Percentiles rank a stretch among this genome's conserved stretches.
phyloP scores from a whole-genome alignment of 2,329 filamentous ascomycete species.

The Parastagonospora avenae region DNA sequence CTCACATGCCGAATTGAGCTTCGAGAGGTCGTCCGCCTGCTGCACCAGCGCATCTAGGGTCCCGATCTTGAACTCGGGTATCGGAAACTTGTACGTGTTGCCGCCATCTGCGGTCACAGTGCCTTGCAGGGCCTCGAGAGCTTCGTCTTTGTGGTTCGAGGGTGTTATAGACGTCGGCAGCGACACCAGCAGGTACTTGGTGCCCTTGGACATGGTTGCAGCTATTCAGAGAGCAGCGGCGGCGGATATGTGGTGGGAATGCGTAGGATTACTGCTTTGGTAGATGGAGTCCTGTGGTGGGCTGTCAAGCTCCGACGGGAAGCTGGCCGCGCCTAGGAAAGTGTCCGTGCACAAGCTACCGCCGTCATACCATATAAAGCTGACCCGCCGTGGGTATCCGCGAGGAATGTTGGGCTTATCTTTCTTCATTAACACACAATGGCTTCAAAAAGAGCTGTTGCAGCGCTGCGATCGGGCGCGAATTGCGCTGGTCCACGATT shows the following conservation, averaged over 20 bases:
- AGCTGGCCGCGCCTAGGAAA: slow-evolving; percentile 13
- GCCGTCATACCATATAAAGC: slow-evolving; percentile 25
- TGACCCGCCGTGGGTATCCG: slow-evolving; percentile 22
- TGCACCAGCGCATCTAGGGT: slow-evolving; percentile 93
- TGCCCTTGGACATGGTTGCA: slow-evolving; percentile 50
- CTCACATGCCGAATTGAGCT: slow-evolving; percentile 81
- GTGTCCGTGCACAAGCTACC: slow-evolving; percentile 15
- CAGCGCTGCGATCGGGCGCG: slow-evolving; percentile 29
- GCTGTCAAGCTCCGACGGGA: slow-evolving; percentile 17
- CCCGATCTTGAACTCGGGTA: slow-evolving; percentile 97
- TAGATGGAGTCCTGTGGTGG: slow-evolving; percentile 25
- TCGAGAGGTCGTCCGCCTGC: slow-evolving; percentile 92
- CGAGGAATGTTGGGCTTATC: slow-evolving; percentile 8
- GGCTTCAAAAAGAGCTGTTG: slow-evolving; percentile 34
- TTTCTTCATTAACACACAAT: slow-evolving; percentile 27
- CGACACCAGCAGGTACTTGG: slow-evolving; percentile 85
- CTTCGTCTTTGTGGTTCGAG: slow-evolving; percentile 78
- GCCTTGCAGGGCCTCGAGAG: slow-evolving; percentile 74
- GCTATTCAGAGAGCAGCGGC: slow-evolving; percentile 14
- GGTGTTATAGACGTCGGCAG: slow-evolving; percentile 86
- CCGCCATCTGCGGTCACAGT: slow-evolving; percentile 77
- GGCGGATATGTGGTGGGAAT: slow-evolving; percentile 21
- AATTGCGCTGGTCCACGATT: slow-evolving; percentile 26
- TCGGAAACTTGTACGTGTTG: slow-evolving; percentile 74
- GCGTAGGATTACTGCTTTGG: slow-evolving; percentile 24